phyloP scores from a whole-genome alignment of 2,329 filamentous ascomycete genomes.

The Orbilia ellipsospora region DNA sequence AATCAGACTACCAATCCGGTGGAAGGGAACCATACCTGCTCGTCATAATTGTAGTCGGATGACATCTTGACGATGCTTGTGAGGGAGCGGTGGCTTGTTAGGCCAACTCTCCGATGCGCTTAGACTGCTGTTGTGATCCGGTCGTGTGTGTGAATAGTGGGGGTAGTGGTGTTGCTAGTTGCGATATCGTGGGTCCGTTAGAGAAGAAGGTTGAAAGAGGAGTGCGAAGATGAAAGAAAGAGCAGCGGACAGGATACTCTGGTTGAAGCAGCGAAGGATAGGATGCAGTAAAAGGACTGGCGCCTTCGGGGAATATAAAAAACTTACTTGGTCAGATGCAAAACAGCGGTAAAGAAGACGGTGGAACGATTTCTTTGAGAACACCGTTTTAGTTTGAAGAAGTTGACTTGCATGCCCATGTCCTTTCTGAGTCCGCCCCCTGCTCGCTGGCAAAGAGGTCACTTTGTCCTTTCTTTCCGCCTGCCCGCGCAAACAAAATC shows the following conservation, averaged over 20 bases:
- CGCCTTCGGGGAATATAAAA: conserved; percentile 9
- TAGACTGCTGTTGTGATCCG: conserved; percentile 29
- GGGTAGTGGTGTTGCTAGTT: conserved; percentile 16
- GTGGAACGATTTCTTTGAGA: conserved; percentile 55
- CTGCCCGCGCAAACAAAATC: conserved; percentile 26
- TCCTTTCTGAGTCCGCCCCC: background rate
- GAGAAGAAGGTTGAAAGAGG: conserved; percentile 14
- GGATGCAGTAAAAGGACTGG: background rate
- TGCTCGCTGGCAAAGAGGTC: conserved; percentile 44
- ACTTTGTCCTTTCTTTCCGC: conserved; percentile 54
- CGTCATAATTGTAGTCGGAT: conserved; percentile 98
- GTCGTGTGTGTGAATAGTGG: conserved; percentile 42
- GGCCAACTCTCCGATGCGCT: conserved; percentile 44
- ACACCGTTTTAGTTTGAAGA: conserved; percentile 56
- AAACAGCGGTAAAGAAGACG: conserved; percentile 52
- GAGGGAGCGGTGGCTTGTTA: conserved; percentile 39
- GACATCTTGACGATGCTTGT: conserved; percentile 72
- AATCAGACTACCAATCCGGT: conserved; percentile 39
- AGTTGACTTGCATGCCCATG: conserved; percentile 38
- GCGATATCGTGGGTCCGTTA: conserved; percentile 27
- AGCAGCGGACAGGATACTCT: conserved; percentile 2
- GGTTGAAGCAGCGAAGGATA: too few species aligned
- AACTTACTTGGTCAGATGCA: conserved; percentile 26
- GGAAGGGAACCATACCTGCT: conserved; percentile 71
- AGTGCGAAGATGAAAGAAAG: conserved; percentile 18